Base-by-base conservation (phyloP, 1,284 basidiomycete species). In the Termitomyces sp. region DNA sequence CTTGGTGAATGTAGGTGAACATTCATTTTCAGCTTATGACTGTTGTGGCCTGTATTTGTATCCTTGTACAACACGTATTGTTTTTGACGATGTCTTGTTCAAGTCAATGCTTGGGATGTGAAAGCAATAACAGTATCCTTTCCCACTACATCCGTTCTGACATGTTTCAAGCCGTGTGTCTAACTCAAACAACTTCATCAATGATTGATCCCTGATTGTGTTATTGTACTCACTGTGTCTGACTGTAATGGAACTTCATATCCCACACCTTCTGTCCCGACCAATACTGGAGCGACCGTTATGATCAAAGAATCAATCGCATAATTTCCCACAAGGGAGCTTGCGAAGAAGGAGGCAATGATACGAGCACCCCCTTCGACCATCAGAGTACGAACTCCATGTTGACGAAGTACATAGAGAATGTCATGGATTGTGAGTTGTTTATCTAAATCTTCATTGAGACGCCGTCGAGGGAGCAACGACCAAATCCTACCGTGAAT, bases 341-440 rank as follows among this genome's bases (percentile, higher is more conserved):
- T 24, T 8, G 72, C 64, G 19, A 97, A 73, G 70, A 96, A 93
- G 1, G 89, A 84, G 15, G 80, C 76, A 54, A 99, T 94, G 56
- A 98, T 79, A 4, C 75, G 72, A 3, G 92, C 90, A 15, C 96
- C 96, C 50, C 96, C 96, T 74, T 99, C 96, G 9, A 98, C 88
- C 96, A 99, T 99, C 51, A 98, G 74, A 3, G 86, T 87, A 7
- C 71, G 71, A 55, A 97, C 78, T 9, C 82, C 84, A 24, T 79
- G 70, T 10, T 70, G 66, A 21, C 70, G 68, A 26, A 94, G 73
- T 7, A 73, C 72, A 12, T 61, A 63, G 2, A 93, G 80, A 10
- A 91, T 67, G 7, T 68, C 65, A 0, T 69, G 64, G 3, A 90
- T 74, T 6, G 80, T 72, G 38, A 86, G 70, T 42, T 68, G 65